These are phyloP conservation scores for Botrytis byssoidea DNA, from an alignment of 2,329 filamentous ascomycete species.

Conservation along the genomic window DNA sequence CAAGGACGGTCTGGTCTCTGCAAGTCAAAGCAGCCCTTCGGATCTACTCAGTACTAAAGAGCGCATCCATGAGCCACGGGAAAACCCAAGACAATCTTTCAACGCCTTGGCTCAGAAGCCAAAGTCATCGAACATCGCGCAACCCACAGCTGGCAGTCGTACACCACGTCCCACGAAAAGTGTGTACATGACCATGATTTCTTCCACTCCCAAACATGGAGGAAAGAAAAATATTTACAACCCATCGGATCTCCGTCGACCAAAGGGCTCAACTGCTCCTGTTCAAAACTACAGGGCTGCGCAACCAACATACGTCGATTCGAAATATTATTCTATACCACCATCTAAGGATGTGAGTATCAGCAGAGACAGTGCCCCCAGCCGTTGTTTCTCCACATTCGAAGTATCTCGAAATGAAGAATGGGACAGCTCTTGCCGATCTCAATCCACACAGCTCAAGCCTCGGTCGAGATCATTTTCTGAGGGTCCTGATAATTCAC, in stretches of 20 bases:
- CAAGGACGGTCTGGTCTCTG: background rate
- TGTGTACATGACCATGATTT: background rate
- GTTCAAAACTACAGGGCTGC: fast-evolving
- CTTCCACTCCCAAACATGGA: background rate
- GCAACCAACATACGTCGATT: too few species aligned
- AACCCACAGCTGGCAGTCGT: background rate
- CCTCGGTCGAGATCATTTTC: background rate
- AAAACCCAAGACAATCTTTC: too few species aligned
- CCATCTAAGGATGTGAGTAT: too few species aligned
- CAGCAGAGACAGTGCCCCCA: too few species aligned
- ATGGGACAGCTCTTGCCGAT: too few species aligned
- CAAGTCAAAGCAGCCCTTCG: too few species aligned
- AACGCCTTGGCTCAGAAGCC: background rate
- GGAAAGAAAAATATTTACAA: background rate
- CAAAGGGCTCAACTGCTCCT: background rate
- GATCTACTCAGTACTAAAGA: background rate
- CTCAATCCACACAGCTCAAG: background rate
- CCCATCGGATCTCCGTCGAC: background rate
- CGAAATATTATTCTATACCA: too few species aligned
- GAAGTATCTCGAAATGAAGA: background rate
- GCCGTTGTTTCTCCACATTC: background rate
- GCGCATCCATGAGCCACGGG: too few species aligned
- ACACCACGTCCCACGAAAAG: background rate
- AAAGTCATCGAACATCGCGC: background rate
- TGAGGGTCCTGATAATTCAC: background rate